Base-by-base conservation (phyloP, 1,284 basidiomycete species). In the Xerocomus nothofagi region DNA sequence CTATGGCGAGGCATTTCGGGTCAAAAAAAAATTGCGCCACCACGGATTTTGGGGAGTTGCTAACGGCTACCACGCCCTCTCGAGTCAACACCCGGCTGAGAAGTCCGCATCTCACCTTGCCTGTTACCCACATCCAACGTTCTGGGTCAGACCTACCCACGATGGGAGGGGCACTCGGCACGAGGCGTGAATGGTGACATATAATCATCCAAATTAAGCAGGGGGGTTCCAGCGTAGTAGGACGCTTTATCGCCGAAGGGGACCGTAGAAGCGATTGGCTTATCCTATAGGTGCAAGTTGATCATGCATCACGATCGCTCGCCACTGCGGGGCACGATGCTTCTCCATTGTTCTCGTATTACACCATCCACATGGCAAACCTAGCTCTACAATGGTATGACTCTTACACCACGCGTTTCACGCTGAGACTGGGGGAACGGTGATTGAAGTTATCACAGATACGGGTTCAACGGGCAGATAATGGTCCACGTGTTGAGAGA, bases 301-400 rank as follows among this genome's bases (percentile, higher is more conserved):
- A 58, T 49, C 43, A 36, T 33, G 29, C 26, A 45, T 40, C 50
- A 39, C 47, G 48, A 55, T 56, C 43, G 30, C 29, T 58, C 41
- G 33, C 29, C 15, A 26, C 20, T 43, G 45, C 20, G 58, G 46
- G 47, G 50, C 15, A 43, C n/a, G n/a, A n/a, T 37, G 43, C 55
- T 59, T 59, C 60, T 39, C 24, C 55, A 51, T 60, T 62, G 51
- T 60, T 43, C 46, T 42, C 38, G n/a, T 39, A 60, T 56, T 18
- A 37, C 24, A 36, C 29, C 39, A 15, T 21, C 37, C 38, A 47
- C 30, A 24, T 59, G 44, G 31, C 11, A n/a, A n/a, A n/a, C n/a
- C n/a, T 14, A 33, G 21, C 21, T 10, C 2, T 10, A 36, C 39
- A 8, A 44, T 39, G 34, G 43, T 44, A 48, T 44, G 44, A 38